A percentile compares a stretch with the other conserved stretches of the same genome.
phyloP scores from a whole-genome alignment of 2,329 filamentous ascomycete genomes.

The Monilinia polystroma region DNA sequence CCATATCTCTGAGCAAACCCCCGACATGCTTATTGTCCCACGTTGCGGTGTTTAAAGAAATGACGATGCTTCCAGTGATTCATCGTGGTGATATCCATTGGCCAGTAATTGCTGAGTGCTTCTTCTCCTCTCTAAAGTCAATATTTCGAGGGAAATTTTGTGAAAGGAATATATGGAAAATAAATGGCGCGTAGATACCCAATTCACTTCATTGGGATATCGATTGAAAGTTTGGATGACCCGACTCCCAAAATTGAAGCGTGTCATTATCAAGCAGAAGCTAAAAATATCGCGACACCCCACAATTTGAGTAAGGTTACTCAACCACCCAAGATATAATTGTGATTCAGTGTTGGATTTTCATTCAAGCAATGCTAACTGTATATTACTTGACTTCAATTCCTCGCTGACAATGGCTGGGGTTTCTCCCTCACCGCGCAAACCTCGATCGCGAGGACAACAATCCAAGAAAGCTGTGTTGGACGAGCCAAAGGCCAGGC shows the following conservation, averaged over 20 bases:
- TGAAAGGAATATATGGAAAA: neutral
- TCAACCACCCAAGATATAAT: neutral
- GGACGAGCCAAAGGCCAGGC: slow-evolving; percentile 12
- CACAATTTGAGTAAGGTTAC: slow-evolving; percentile 1
- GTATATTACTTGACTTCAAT: slow-evolving; percentile 9
- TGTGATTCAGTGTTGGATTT: neutral
- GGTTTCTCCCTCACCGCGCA: slow-evolving; percentile 16
- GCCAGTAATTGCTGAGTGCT: no score
- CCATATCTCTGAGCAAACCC: neutral
- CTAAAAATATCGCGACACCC: slow-evolving; percentile 13
- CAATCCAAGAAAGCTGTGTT: slow-evolving; percentile 9
- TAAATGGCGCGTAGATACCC: neutral
- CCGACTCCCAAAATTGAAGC: neutral
- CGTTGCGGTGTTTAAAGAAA: no score
- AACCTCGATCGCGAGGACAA: slow-evolving; percentile 20
- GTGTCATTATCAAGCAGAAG: slow-evolving; percentile 16
- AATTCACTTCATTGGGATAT: no score
- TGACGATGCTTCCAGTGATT: no score
- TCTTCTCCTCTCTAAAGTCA: no score
- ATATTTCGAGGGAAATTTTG: neutral
- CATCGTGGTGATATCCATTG: no score
- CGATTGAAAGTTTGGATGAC: neutral
- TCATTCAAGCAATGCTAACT: slow-evolving; percentile 15
- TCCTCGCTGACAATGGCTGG: slow-evolving; percentile 20
- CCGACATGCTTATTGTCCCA: no score